Evolutionary conservation across 331 rosid species (phyloP), one percentile per base, ranked within the genome.

Genomic region (Spiraea crenata): DNA sequence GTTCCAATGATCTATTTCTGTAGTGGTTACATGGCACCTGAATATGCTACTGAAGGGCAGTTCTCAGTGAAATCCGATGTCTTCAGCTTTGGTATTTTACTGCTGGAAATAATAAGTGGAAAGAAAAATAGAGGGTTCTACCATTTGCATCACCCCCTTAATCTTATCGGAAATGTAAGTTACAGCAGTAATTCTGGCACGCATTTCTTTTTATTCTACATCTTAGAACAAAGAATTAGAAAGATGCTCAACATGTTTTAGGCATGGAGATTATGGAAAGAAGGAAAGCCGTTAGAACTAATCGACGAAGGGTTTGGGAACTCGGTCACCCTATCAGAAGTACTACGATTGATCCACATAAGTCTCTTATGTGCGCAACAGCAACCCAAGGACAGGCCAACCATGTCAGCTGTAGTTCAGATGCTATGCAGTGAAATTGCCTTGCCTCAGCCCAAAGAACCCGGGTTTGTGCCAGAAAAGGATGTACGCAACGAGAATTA

Each of bases 201-300:
- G 69, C 4, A 37, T 13, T 71, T 47, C 17, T 11, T 35, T 35
- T n/a, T 2, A 10, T 41, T 25, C 3, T 25, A 2, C 7, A 6
- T 17, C 5, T 3, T 45, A 16, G 7, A 1, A 14, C 9, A 15
- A 57, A 4, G 1, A 25, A 6, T 49, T 55, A 34, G 5, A n/a
- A 25, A 31, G 19, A 39, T 16, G 38, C 25, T 12, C 11, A 39
- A 57, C 16, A 25, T 65, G 60, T 63, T n/a, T 48, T 59, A 81
- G 85, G 82, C 85, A 49, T 77, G 85, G 85, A 73, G 46, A 31
- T 57, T 81, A 25, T 81, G 85, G 85, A 77, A 74, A 0, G 85
- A 55, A 57, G 85, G 76, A 4, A 70, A 69, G n/a, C 76, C 79
- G 1, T 52, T 74, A 55, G 85, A 81, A 47, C 65, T 81, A 61